phyloP scores from a whole-genome alignment of 257 asterid genomes.

The Marsdenia floribunda region DNA sequence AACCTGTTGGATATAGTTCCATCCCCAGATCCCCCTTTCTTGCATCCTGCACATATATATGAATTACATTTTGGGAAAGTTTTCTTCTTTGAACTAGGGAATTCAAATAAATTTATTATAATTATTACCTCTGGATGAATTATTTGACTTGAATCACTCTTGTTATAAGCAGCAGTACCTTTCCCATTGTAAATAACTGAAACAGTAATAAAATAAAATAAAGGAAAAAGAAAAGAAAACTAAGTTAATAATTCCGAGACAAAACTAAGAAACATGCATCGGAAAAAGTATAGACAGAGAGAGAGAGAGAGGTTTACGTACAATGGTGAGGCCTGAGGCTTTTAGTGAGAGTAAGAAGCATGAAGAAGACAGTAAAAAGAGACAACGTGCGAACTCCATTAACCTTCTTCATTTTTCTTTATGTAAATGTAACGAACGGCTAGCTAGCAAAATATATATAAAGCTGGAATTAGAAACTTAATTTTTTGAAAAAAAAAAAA shows the following conservation, averaged over 20 bases:
- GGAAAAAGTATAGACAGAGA: too few species aligned
- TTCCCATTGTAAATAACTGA: conserved; percentile 44
- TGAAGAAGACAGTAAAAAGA: conserved; percentile 28
- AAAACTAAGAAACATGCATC: neutral
- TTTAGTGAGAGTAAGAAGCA: conserved; percentile 34
- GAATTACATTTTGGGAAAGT: too few species aligned
- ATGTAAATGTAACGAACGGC: neutral
- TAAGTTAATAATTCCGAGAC: neutral
- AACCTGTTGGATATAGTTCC: conserved; percentile 84
- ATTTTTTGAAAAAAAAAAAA: neutral
- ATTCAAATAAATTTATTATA: too few species aligned
- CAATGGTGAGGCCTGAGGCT: conserved; percentile 61
- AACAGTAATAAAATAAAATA: neutral
- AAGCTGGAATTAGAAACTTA: neutral
- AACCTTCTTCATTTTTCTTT: conserved; percentile 2
- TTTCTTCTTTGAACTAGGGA: too few species aligned
- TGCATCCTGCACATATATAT: conserved; percentile 20
- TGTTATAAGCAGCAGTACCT: conserved; percentile 26
- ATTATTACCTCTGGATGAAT: conserved; percentile 27
- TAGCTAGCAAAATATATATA: neutral
- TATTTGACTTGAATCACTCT: conserved; percentile 16
- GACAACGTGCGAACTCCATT: conserved; percentile 23
- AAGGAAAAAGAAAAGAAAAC: too few species aligned
- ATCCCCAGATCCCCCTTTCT: conserved; percentile 35
- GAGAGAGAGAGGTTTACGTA: conserved; percentile 17